Percentiles rank a stretch among this genome's conserved stretches.
Conservation (phyloP, 2,329 filamentous ascomycete species). For the Nothopassalora personata region DNA sequence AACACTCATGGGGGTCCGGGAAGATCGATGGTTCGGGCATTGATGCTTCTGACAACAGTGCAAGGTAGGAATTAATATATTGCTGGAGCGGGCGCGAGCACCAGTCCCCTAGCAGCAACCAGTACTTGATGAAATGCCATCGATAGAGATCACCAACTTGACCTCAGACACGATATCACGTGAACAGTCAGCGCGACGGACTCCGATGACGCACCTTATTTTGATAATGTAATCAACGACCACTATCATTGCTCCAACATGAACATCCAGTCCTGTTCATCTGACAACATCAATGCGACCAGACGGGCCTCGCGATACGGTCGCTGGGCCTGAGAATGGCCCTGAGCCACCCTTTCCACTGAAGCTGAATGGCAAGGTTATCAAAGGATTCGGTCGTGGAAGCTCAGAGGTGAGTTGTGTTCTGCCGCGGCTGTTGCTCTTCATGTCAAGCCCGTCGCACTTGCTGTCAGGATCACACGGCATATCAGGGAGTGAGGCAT, state of each 20-base stretch:
- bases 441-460: constrained; percentile 1
- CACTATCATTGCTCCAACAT: not conserved
- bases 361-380: constrained; percentile 76
- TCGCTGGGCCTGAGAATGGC: constrained; percentile 68
- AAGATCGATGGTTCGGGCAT: not conserved
- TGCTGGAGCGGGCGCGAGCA: not conserved
- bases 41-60: not conserved
- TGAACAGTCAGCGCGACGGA: not conserved
- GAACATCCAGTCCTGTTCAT: not conserved
- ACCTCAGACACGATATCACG: not conserved
- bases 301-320: constrained; percentile 55
- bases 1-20: not conserved
- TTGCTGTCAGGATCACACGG: not conserved
- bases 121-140: not conserved
- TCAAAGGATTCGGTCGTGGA: constrained; percentile 88
- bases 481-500: not conserved
- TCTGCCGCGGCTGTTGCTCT: not conserved
- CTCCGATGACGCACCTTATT: not conserved
- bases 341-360: constrained; percentile 77
- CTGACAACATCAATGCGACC: constrained; percentile 31
- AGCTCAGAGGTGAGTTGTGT: constrained; percentile 68
- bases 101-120: not conserved
- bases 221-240: not conserved
- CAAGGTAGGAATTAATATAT: not conserved
- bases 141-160: not conserved